These are phyloP conservation scores for Pterocarpus macrocarpus DNA, from an alignment of 306 rosid genomes.

Conservation along the genomic window DNA sequence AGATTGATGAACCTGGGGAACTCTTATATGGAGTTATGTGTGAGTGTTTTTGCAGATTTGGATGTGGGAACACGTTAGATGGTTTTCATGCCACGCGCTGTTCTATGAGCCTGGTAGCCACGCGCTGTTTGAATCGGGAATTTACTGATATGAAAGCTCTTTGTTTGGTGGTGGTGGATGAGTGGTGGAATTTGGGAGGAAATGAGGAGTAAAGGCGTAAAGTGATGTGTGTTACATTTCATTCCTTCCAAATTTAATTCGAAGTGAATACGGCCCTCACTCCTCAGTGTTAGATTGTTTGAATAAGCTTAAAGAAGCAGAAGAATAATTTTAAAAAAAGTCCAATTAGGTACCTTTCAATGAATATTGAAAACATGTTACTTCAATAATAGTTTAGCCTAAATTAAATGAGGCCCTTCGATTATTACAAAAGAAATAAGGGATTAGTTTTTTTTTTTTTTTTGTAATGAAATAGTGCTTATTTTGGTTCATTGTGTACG, in stretches of 20 bases:
- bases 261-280: not conserved
- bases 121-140: conserved; percentile 33
- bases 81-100: not conserved
- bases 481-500: not conserved
- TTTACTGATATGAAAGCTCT: not conserved
- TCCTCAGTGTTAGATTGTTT: not conserved
- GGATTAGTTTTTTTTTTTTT: too few relatives aligned
- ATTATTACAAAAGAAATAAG: too few relatives aligned
- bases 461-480: not conserved
- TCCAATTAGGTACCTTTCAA: not conserved
- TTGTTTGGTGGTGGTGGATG: not conserved
- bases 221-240: not conserved
- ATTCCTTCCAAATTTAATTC: not conserved
- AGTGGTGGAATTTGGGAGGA: not conserved
- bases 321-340: not conserved
- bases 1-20: conserved; percentile 1
- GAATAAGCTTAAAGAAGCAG: not conserved
- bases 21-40: conserved; percentile 37
- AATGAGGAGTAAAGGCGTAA: not conserved
- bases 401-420: too few relatives aligned
- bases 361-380: not conserved
- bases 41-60: conserved; percentile 16
- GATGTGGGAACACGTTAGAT: not conserved
- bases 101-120: not conserved
- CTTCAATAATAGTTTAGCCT: not conserved